These are phyloP conservation scores for Aspergillus novoparasiticus DNA, from an alignment of 2,329 filamentous ascomycete genomes.

Conservation along the genomic window DNA sequence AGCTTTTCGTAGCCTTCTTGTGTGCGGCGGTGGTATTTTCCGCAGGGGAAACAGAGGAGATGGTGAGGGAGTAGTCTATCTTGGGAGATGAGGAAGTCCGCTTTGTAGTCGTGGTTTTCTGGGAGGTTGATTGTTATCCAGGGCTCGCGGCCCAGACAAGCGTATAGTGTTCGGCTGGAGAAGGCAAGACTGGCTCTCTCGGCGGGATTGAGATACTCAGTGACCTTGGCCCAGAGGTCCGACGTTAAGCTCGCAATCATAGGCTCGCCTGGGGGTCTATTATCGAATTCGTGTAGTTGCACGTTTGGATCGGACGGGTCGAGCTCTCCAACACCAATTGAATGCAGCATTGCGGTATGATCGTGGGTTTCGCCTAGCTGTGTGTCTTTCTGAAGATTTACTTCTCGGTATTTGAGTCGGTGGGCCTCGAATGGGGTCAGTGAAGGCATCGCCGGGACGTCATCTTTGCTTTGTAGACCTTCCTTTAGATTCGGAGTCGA, in stretches of 20 bases:
- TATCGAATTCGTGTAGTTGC: conserved; percentile 19
- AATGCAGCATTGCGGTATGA: conserved; percentile 40
- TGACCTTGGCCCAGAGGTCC: conserved; percentile 50
- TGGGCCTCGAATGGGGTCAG: conserved; percentile 39
- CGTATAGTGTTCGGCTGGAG: conserved; percentile 50
- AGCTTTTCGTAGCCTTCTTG: conserved; percentile 57
- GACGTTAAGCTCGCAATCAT: conserved; percentile 50
- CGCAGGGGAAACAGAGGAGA: conserved; percentile 62
- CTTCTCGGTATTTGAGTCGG: conserved; percentile 34
- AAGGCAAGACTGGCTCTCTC: conserved; percentile 55
- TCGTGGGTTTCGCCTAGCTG: conserved; percentile 41
- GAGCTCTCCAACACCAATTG: conserved; percentile 34
- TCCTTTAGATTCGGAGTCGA: conserved; percentile 33
- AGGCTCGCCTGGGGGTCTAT: conserved; percentile 40
- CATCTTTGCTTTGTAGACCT: conserved; percentile 23
- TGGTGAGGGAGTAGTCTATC: conserved; percentile 57
- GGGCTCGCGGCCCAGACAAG: conserved; percentile 44
- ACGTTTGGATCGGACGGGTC: conserved; percentile 24
- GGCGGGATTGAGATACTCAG: conserved; percentile 44
- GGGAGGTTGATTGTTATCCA: conserved; percentile 45
- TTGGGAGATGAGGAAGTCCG: conserved; percentile 55
- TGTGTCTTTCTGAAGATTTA: conserved; percentile 32
- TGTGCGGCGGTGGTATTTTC: conserved; percentile 56
- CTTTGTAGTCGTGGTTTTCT: conserved; percentile 49
- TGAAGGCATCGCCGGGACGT: conserved; percentile 32